Conservation (phyloP, 2,329 filamentous ascomycete species). For the Pestalotiopsis sp. region DNA sequence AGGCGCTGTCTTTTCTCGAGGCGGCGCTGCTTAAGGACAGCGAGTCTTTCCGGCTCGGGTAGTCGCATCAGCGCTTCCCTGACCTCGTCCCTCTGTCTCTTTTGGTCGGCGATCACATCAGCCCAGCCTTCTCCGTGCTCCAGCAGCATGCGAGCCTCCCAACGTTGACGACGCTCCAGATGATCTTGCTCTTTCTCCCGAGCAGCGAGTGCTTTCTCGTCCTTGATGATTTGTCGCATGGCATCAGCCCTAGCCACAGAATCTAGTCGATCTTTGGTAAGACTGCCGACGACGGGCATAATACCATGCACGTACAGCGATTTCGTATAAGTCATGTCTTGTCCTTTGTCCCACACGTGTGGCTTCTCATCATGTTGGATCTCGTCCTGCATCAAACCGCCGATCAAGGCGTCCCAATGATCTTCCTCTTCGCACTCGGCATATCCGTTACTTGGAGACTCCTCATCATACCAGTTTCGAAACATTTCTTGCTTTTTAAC, state of each 20-base stretch:
- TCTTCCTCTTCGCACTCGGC: slow-evolving; percentile 44
- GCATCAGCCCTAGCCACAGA: slow-evolving; percentile 31
- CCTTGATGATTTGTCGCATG: slow-evolving; percentile 27
- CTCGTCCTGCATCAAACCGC: slow-evolving; percentile 12
- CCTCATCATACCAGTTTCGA: slow-evolving; percentile 41
- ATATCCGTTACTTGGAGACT: slow-evolving; percentile 12
- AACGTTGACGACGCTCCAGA: slow-evolving; percentile 11
- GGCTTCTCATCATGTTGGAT: neutral
- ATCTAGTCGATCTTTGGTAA: slow-evolving; percentile 24
- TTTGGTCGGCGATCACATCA: neutral
- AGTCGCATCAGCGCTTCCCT: neutral
- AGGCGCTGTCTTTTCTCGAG: neutral
- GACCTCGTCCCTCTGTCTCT: neutral
- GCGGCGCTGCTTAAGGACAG: neutral
- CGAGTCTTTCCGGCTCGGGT: neutral
- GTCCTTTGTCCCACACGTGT: no score
- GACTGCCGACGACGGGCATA: neutral
- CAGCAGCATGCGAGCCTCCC: slow-evolving; percentile 25
- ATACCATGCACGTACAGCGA: slow-evolving; percentile 19
- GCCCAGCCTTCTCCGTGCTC: slow-evolving; percentile 23
- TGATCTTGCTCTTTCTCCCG: slow-evolving; percentile 20
- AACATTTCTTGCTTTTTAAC: slow-evolving; percentile 41
- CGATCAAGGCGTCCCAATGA: slow-evolving; percentile 36
- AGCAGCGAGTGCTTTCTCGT: slow-evolving; percentile 24
- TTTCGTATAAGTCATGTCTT: slow-evolving; percentile 10